Evolutionary conservation across 352 stramenopile genomes (phyloP), one percentile per base, ranked within the genome.

Genomic region (Pythium brachiatum): DNA sequence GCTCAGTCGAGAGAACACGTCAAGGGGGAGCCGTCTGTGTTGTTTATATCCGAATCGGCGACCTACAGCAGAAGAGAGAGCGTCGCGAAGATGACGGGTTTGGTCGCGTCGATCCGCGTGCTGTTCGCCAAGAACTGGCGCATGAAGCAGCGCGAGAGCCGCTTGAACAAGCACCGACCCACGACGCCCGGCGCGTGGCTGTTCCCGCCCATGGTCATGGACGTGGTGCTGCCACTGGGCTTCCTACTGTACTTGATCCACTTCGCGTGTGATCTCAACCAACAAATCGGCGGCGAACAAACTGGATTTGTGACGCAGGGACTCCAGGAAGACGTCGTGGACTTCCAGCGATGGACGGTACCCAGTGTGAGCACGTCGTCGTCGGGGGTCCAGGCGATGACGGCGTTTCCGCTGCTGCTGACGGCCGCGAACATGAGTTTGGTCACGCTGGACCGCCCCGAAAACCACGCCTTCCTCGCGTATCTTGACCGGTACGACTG

Each of bases 41-140:
- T 16, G 13, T 41, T 41, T 13, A 41, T 41, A n/a, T n/a, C 6
- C 34, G 34, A 41, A 41, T 41, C 34, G 3, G 34, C 34, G 7
- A 6, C 12, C 13, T 41, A 13, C 13, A 41, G 34, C 34, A 13
- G 34, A 13, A 41, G 34, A 41, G 7, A 41, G 34, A 47, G 38
- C 39, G 11, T 31, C 9, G 48, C 54, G 27, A 26, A 48, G 16
- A 69, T 75, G 64, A 53, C 47, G 20, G 57, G 64, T 15, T 46
- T 78, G 3, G 12, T 36, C 15, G 52, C 59, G 25, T 74, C 69
- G 6, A 53, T 75, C 36, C 54, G 78, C 65, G 78, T 89, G 57
- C 64, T 94, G 62, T 78, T 92, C 44, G 88, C 81, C 79, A 94
- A 92, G 70, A 88, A 90, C 66, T 94, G 83, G 83, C 82, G 82